Percentiles rank a stretch among this genome's conserved stretches.
Conservation (phyloP, 495 filamentous ascomycete species). For the Cercophora scortea region DNA sequence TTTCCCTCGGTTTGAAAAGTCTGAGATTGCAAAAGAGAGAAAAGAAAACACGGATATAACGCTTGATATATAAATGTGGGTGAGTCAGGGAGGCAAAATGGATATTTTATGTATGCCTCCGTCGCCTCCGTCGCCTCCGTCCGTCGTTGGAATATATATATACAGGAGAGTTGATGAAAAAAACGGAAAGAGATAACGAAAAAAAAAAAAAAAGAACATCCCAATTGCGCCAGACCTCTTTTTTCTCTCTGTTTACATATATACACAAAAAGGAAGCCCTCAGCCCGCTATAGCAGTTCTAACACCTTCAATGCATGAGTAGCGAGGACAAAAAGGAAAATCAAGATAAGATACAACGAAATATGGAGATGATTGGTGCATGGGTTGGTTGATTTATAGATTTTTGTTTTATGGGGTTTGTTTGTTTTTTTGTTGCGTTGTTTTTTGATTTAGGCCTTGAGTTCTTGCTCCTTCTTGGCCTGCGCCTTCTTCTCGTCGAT, state of each 20-base stretch:
- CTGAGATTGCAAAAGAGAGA: no score
- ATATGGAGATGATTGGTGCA: neutral
- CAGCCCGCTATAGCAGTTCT: neutral
- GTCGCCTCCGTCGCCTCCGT: no score
- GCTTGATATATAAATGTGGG: no score
- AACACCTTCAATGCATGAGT: neutral
- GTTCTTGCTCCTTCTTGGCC: neutral
- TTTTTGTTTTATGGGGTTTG: neutral
- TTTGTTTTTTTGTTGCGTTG: constrained; percentile 6
- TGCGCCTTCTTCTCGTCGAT: constrained; percentile 46
- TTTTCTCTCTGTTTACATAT: neutral
- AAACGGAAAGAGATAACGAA: neutral
- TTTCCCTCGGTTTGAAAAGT: no score
- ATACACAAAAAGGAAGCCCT: neutral
- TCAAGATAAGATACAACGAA: neutral
- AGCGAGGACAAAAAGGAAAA: neutral
- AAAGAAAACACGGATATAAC: no score
- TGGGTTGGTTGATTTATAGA: neutral
- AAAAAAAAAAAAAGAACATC: neutral
- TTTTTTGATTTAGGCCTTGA: constrained; percentile 1
- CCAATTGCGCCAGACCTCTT: neutral
- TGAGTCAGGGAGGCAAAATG: no score
- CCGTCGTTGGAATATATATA: no score
- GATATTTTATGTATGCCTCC: no score
- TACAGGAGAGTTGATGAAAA: neutral